These are phyloP conservation scores for Beverwykella pulmonaria DNA, from an alignment of 495 filamentous ascomycete species.

Conservation along the genomic window DNA sequence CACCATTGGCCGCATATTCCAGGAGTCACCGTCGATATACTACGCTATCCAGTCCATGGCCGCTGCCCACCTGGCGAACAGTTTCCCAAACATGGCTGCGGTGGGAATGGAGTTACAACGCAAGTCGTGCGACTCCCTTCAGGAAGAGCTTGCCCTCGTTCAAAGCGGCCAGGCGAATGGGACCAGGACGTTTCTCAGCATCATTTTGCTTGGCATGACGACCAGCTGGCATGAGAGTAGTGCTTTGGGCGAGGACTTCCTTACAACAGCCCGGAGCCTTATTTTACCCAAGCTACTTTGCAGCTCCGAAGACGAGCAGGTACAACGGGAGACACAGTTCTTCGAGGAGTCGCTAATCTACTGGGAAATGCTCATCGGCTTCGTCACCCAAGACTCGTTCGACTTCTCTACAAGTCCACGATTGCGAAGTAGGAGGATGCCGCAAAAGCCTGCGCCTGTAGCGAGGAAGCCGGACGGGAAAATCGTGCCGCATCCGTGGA, in stretches of 20 bases:
- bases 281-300: conserved; percentile 32
- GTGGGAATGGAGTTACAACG: conserved; percentile 57
- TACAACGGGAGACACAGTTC: conserved; percentile 57
- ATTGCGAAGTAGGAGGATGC: conserved; percentile 29
- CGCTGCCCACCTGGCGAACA: conserved; percentile 60
- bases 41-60: conserved; percentile 65
- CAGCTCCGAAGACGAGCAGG: conserved; percentile 37
- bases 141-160: conserved; percentile 46
- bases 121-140: conserved; percentile 54
- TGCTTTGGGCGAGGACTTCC: conserved; percentile 50
- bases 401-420: conserved; percentile 42
- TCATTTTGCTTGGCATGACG: conserved; percentile 60
- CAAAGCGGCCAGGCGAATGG: conserved; percentile 44
- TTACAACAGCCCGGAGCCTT: conserved; percentile 35
- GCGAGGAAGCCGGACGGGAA: conserved; percentile 34
- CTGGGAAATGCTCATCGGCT: conserved; percentile 64
- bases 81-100: conserved; percentile 57
- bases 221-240: conserved; percentile 61
- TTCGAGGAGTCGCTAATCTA: conserved; percentile 63
- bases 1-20: conserved; percentile 59
- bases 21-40: conserved; percentile 59
- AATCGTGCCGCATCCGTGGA: conserved; percentile 59
- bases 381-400: conserved; percentile 51
- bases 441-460: conserved; percentile 24
- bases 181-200: conserved; percentile 55